Conservation (phyloP, 345 rosid genomes). For the Salix viminalis region DNA sequence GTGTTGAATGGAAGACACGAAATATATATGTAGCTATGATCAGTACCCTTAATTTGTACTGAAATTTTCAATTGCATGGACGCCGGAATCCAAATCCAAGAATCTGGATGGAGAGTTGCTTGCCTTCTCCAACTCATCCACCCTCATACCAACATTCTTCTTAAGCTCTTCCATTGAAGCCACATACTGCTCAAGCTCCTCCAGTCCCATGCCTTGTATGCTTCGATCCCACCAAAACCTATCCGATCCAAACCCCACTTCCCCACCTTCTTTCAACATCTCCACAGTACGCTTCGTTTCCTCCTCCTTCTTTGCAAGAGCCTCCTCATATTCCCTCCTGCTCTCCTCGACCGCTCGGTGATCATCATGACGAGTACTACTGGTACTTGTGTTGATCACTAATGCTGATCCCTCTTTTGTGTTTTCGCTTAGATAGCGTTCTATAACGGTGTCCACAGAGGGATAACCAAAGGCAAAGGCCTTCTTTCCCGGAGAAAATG, state of each 20-base stretch:
- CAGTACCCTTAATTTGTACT: too few relatives aligned
- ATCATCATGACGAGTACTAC: too few relatives aligned
- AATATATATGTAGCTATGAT: too few relatives aligned
- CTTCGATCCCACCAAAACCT: background rate
- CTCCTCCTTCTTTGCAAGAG: background rate
- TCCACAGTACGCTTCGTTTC: background rate
- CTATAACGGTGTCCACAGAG: background rate
- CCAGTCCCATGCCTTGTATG: background rate
- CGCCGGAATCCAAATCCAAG: background rate
- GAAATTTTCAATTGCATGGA: background rate
- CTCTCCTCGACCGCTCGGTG: background rate
- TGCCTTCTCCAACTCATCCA: background rate
- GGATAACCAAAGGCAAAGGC: background rate
- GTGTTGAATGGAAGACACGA: too few relatives aligned
- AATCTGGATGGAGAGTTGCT: background rate
- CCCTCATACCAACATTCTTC: background rate
- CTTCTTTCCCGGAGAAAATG: background rate
- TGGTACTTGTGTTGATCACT: background rate
- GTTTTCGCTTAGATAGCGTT: background rate
- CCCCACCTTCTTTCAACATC: background rate
- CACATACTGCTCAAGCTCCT: background rate
- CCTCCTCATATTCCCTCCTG: background rate
- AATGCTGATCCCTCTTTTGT: background rate
- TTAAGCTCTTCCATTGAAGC: background rate
- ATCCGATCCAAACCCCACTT: background rate